Conservation (phyloP, 2,329 filamentous ascomycete species). For the Neoarthrinium moseri region DNA sequence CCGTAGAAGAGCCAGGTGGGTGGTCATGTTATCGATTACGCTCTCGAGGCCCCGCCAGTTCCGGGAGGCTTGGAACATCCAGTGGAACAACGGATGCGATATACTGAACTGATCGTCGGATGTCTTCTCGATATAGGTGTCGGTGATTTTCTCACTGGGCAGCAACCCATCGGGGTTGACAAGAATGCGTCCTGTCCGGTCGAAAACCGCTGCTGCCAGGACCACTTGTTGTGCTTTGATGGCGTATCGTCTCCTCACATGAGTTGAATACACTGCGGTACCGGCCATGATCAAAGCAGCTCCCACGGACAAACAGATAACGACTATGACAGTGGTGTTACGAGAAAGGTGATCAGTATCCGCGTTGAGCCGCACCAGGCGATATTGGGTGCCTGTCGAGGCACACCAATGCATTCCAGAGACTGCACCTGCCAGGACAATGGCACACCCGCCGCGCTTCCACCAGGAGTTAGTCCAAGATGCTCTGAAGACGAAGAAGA, state of each 20-base stretch:
- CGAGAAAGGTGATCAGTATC: constrained; percentile 46
- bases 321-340: constrained; percentile 70
- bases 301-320: constrained; percentile 64
- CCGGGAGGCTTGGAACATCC: constrained; percentile 79
- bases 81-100: constrained; percentile 78
- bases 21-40: constrained; percentile 70
- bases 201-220: constrained; percentile 64
- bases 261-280: constrained; percentile 53
- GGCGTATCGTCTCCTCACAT: constrained; percentile 50
- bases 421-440: constrained; percentile 70
- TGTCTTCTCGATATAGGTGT: constrained; percentile 68
- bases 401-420: constrained; percentile 90
- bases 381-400: constrained; percentile 68
- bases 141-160: constrained; percentile 75
- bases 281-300: constrained; percentile 59
- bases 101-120: constrained; percentile 74
- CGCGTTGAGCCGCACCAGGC: constrained; percentile 46
- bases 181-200: constrained; percentile 63
- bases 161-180: constrained; percentile 69
- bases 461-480: constrained; percentile 78
- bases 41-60: constrained; percentile 72
- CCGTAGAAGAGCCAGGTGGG: constrained; percentile 59
- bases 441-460: constrained; percentile 67
- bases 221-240: constrained; percentile 61
- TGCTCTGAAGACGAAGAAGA: constrained; percentile 77